Evolutionary conservation across 768 basidiomycete genomes (phyloP).

Genomic region (Clitopilus passeckerianus): DNA sequence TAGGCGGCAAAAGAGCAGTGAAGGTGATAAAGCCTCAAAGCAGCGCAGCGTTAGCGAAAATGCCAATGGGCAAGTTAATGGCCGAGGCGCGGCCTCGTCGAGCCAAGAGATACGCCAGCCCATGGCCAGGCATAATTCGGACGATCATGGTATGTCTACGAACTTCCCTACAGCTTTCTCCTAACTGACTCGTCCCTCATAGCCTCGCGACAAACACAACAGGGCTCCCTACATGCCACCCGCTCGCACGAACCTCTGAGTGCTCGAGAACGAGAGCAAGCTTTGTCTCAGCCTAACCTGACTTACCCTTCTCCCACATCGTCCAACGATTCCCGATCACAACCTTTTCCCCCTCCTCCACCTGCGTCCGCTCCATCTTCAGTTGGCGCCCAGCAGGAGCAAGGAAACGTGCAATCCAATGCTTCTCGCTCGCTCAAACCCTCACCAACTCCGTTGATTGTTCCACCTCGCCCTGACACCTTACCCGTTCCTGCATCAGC

Average conservation of each 20-base stretch:
- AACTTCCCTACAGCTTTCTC: slow-evolving; percentile 1
- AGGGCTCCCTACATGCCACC: slow-evolving; percentile 28
- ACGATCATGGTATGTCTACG: slow-evolving; percentile 30
- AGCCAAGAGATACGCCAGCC: slow-evolving; percentile 10
- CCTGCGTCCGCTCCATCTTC: slow-evolving; percentile 15
- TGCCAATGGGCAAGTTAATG: slow-evolving; percentile 9
- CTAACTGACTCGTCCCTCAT: slow-evolving; percentile 12
- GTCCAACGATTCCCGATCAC: slow-evolving; percentile 9
- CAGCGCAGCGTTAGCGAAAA: slow-evolving; percentile 25
- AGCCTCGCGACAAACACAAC: slow-evolving; percentile 22
- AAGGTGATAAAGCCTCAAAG: slow-evolving; percentile 14
- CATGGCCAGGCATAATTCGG: slow-evolving; percentile 27
- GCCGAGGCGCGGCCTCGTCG: background rate
- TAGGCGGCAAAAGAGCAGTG: slow-evolving; percentile 21
- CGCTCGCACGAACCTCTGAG: slow-evolving; percentile 37
- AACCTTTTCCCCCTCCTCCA: slow-evolving; percentile 17
- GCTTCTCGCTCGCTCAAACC: slow-evolving; percentile 23
- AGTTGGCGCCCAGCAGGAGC: background rate
- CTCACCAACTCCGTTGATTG: slow-evolving; percentile 31
- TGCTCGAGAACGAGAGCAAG: slow-evolving; percentile 17
- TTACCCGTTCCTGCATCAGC: slow-evolving; percentile 26
- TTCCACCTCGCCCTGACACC: slow-evolving; percentile 31
- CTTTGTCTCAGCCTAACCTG: slow-evolving; percentile 16
- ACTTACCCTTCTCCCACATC: slow-evolving; percentile 7
- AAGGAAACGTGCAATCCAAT: slow-evolving; percentile 10